Evolutionary conservation across 305 asterid species (phyloP).

Genomic region (Fraxinus greggii): DNA sequence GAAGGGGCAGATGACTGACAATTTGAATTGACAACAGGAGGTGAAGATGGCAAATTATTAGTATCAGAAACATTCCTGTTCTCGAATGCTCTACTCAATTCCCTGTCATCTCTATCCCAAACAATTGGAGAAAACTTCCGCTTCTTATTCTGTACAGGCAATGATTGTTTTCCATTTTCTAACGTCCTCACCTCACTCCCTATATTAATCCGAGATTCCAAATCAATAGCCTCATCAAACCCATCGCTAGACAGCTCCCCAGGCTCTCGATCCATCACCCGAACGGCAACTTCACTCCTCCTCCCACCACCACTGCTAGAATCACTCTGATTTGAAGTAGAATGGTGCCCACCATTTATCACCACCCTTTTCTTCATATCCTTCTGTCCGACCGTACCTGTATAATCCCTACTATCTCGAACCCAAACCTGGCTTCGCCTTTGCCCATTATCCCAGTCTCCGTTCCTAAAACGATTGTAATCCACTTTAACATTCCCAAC

Average conservation of each 20-base stretch:
- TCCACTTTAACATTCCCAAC: conserved; percentile 42
- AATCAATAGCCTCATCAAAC: conserved; percentile 62
- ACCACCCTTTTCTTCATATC: conserved; percentile 51
- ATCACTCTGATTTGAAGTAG: conserved; percentile 50
- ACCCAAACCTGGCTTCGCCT: conserved; percentile 23
- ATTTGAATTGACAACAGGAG: conserved; percentile 25
- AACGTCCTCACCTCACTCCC: conserved; percentile 34
- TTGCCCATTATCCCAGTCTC: conserved; percentile 27
- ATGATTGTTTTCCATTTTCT: conserved; percentile 34
- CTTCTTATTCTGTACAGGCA: conserved; percentile 44
- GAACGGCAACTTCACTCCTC: conserved; percentile 33
- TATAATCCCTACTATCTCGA: conserved; percentile 31
- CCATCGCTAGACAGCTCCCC: conserved; percentile 88
- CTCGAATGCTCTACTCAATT: conserved; percentile 29
- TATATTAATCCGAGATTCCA: conserved; percentile 33
- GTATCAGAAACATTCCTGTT: conserved; percentile 30
- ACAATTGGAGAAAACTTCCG: conserved; percentile 81
- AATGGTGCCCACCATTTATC: conserved; percentile 41
- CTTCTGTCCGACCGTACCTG: conserved; percentile 52
- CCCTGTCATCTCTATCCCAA: conserved; percentile 79
- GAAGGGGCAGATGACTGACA: conserved; percentile 29
- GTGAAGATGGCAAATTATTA: conserved; percentile 30
- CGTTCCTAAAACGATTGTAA: conserved; percentile 44
- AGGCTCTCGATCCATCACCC: conserved; percentile 61
- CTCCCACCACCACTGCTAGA: conserved; percentile 43